Percentiles rank a stretch among this genome's conserved stretches.
Conservation (phyloP, 371 early-diverging fungal species). For the Apophysomyces elegans region DNA sequence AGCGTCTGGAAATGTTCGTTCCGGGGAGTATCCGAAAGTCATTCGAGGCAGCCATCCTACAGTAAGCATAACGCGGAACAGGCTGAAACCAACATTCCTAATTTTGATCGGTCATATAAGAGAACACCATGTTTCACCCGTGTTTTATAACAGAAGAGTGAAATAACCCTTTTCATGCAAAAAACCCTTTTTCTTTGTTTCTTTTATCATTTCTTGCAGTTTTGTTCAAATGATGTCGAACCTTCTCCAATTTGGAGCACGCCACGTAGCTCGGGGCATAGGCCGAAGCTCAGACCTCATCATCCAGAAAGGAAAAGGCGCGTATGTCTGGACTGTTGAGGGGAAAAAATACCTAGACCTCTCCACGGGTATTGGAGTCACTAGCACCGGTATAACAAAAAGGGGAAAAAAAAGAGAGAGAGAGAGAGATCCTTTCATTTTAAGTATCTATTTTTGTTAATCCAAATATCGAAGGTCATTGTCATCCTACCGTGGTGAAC, state of each 20-base stretch:
- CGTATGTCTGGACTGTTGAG: constrained; percentile 29
- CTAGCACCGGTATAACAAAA: constrained; percentile 25
- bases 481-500: constrained; percentile 57
- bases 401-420: background rate
- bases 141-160: no score
- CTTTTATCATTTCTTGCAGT: background rate
- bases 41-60: no score
- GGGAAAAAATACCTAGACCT: constrained; percentile 42
- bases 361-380: constrained; percentile 44
- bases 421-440: background rate
- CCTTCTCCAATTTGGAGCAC: constrained; percentile 27
- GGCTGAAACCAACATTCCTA: no score
- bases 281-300: constrained; percentile 28
- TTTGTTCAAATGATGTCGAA: background rate
- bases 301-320: constrained; percentile 30
- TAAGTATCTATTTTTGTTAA: no score
- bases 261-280: constrained; percentile 29
- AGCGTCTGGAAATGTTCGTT: no score
- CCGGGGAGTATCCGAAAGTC: no score
- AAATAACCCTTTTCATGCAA: no score
- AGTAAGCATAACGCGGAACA: no score
- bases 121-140: no score
- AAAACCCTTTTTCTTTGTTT: background rate
- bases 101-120: no score
- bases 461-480: constrained; percentile 29